Conservation (phyloP, 495 filamentous ascomycete genomes). For the Tuber umbilicatum region DNA sequence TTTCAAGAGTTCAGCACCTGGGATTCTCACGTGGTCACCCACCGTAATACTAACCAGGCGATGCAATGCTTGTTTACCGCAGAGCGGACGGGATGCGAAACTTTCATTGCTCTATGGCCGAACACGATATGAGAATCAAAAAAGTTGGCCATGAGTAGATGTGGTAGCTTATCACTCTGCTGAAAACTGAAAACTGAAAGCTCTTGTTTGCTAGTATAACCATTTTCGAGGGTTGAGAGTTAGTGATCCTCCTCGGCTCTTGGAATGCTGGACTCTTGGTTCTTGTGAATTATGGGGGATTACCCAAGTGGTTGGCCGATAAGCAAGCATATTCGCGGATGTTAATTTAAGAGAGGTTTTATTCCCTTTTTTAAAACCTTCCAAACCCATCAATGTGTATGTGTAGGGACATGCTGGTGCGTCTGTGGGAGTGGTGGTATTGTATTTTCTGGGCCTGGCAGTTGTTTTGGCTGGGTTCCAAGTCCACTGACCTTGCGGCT, state of each 20-base stretch:
- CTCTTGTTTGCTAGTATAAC: neutral
- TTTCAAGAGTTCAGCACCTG: slow-evolving; percentile 1
- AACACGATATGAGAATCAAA: neutral
- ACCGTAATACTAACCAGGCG: slow-evolving; percentile 11
- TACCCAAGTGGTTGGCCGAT: neutral
- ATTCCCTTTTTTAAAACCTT: neutral
- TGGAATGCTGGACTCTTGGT: neutral
- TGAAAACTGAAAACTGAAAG: neutral
- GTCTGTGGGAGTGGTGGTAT: neutral
- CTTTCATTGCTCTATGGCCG: slow-evolving; percentile 1
- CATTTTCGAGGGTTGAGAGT: neutral
- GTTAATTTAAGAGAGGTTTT: neutral
- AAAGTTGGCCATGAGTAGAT: neutral
- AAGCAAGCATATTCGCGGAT: neutral
- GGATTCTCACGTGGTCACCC: slow-evolving; percentile 11
- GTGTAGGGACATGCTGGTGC: no score
- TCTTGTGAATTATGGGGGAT: neutral
- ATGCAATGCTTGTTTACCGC: slow-evolving; percentile 5
- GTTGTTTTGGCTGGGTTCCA: neutral
- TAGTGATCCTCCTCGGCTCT: neutral
- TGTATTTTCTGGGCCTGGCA: neutral
- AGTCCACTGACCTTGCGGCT: neutral
- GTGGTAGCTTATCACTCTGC: neutral
- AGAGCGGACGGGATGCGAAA: slow-evolving; percentile 4
- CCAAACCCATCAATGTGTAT: no score